These are phyloP conservation scores for Isatis lusitanica DNA, from an alignment of 441 rosid species.

Conservation along the genomic window DNA sequence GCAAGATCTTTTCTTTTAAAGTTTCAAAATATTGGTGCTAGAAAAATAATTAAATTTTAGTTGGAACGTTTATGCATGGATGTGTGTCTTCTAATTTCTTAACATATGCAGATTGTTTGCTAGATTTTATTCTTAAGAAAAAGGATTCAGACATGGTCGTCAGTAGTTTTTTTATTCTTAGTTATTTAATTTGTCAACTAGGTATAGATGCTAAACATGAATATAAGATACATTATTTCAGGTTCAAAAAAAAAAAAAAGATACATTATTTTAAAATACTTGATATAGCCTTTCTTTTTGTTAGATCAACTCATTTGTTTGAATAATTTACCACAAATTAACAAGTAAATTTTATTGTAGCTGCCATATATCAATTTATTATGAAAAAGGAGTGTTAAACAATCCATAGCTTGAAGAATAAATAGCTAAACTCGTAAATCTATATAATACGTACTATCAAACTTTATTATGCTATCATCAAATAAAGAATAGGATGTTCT, in stretches of 20 bases:
- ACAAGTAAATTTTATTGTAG: not conserved
- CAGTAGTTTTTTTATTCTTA: not conserved
- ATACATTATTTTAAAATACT: not conserved
- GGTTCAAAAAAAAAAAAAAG: no score
- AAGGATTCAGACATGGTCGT: not conserved
- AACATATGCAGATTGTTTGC: not conserved
- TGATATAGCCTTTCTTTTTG: no score
- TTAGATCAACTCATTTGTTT: not conserved
- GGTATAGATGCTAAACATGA: not conserved
- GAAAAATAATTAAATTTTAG: not conserved
- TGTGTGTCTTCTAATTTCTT: not conserved
- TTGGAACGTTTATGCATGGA: not conserved
- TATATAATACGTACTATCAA: not conserved
- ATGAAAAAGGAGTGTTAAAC: not conserved
- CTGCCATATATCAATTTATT: not conserved
- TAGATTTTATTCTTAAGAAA: not conserved
- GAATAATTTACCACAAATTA: not conserved
- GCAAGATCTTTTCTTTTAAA: no score
- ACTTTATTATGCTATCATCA: not conserved
- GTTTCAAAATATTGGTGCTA: no score
- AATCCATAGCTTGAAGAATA: not conserved
- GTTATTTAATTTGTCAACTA: not conserved
- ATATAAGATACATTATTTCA: not conserved
- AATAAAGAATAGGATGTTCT: not conserved
- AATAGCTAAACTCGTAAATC: not conserved